phyloP scores from a whole-genome alignment of 169 alveolate species.

The Eimeria zaria region DNA sequence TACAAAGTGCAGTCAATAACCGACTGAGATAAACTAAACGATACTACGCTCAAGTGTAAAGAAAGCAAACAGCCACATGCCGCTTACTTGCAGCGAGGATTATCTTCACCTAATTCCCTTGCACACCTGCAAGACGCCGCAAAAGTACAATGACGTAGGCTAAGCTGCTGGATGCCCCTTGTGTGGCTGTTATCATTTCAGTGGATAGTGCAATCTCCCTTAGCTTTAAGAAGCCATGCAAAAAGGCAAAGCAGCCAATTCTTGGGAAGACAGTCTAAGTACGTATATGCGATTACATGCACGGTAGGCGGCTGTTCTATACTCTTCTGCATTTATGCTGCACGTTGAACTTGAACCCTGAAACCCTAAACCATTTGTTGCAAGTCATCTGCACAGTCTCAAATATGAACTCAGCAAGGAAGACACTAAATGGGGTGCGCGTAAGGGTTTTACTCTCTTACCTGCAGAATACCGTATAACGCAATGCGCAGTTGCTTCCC shows the following conservation, averaged over 20 bases:
- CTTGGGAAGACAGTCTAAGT: not conserved
- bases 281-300: too few species aligned
- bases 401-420: not conserved
- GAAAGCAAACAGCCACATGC: not conserved
- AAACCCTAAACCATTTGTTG: too few species aligned
- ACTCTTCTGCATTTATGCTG: too few species aligned
- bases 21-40: not conserved
- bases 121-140: conserved; percentile 34
- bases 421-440: not conserved
- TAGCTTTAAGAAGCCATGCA: too few species aligned
- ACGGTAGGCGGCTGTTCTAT: too few species aligned
- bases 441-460: not conserved
- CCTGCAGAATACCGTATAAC: conserved; percentile 76
- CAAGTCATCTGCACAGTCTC: too few species aligned
- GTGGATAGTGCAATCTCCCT: too few species aligned
- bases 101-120: conserved; percentile 76
- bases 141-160: not conserved
- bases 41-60: not conserved
- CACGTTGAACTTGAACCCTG: too few species aligned
- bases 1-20: too few species aligned
- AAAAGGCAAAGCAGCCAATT: not conserved
- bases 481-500: conserved; percentile 74
- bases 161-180: too few species aligned
- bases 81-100: conserved; percentile 80
- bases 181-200: too few species aligned